Percentiles rank a stretch among this genome's conserved stretches.
phyloP scores from a whole-genome alignment of 352 stramenopile genomes.

The Phytophthora boehmeriae region DNA sequence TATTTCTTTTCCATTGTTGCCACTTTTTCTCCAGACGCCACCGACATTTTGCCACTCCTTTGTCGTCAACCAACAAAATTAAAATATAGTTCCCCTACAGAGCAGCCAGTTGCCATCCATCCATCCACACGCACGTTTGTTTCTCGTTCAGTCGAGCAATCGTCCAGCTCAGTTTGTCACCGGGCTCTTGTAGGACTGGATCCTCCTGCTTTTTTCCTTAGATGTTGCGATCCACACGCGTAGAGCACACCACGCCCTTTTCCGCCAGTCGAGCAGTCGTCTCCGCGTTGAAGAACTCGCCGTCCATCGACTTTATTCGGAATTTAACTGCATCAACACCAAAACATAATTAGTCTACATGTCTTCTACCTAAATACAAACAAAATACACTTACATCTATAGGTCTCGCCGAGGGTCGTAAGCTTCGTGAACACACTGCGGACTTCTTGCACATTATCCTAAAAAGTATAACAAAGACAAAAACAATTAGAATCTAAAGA shows the following conservation, averaged over 20 bases:
- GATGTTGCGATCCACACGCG: constrained; percentile 69
- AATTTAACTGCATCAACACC: constrained; percentile 63
- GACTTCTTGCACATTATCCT: constrained; percentile 71
- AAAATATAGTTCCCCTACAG: constrained; percentile 28
- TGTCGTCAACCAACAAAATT: constrained; percentile 36
- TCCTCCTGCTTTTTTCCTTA: constrained; percentile 30
- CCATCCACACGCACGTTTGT: background rate
- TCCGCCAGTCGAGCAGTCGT: constrained; percentile 75
- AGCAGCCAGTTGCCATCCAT: background rate
- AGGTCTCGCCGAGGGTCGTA: constrained; percentile 63
- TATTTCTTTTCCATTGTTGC: constrained; percentile 16
- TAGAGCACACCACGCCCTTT: constrained; percentile 79
- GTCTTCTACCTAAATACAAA: too few species aligned
- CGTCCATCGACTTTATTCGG: constrained; percentile 81
- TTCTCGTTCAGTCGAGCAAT: too few species aligned
- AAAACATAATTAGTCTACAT: background rate
- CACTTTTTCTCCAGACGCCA: constrained; percentile 9
- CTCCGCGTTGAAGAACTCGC: constrained; percentile 78
- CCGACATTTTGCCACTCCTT: constrained; percentile 12
- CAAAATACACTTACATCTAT: constrained; percentile 61
- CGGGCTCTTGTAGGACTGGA: constrained; percentile 8
- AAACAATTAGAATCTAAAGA: constrained; percentile 4
- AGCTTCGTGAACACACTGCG: constrained; percentile 68
- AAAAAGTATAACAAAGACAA: constrained; percentile 9
- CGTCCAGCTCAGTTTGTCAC: constrained; percentile 6